These are phyloP conservation scores for Cytidiella melzeri DNA, from an alignment of 768 basidiomycete species.

Conservation along the genomic window DNA sequence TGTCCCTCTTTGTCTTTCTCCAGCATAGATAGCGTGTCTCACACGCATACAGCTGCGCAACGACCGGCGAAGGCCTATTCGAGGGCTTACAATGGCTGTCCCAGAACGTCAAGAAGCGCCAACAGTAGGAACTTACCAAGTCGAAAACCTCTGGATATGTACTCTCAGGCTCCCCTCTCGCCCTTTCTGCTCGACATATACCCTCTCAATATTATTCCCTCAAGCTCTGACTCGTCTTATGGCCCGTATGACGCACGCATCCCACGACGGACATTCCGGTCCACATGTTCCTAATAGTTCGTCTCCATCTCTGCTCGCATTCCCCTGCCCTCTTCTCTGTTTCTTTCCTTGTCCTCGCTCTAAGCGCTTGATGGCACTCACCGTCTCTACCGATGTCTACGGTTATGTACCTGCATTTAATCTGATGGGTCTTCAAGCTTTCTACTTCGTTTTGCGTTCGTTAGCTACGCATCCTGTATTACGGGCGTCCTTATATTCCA, in stretches of 20 bases:
- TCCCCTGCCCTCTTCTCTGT: constrained; percentile 5
- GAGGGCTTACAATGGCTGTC: constrained; percentile 98
- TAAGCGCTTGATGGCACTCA: constrained; percentile 15
- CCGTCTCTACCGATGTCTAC: constrained; percentile 22
- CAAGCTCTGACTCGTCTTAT: constrained; percentile 22
- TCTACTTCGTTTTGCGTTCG: constrained; percentile 1
- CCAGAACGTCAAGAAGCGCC: constrained; percentile 93
- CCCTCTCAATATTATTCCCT: constrained; percentile 15
- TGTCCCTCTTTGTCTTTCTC: constrained; percentile 16
- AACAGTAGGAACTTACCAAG: constrained; percentile 42
- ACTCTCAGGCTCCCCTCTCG: constrained; percentile 20
- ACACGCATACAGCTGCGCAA: constrained; percentile 65
- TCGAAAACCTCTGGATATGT: constrained; percentile 22
- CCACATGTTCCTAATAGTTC: constrained; percentile 16
- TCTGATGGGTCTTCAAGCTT: constrained; percentile 17
- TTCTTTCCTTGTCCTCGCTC: constrained; percentile 14
- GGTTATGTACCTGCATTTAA: constrained; percentile 26
- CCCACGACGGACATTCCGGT: constrained; percentile 26
- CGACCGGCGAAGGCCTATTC: constrained; percentile 93
- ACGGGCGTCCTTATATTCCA: background rate
- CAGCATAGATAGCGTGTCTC: background rate
- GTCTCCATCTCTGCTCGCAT: constrained; percentile 11
- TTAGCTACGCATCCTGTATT: constrained; percentile 3
- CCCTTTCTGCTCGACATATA: constrained; percentile 25
- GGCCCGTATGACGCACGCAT: constrained; percentile 28